Base-by-base conservation (phyloP, 1,139 yeast species). In the Candida labiduridarum region DNA sequence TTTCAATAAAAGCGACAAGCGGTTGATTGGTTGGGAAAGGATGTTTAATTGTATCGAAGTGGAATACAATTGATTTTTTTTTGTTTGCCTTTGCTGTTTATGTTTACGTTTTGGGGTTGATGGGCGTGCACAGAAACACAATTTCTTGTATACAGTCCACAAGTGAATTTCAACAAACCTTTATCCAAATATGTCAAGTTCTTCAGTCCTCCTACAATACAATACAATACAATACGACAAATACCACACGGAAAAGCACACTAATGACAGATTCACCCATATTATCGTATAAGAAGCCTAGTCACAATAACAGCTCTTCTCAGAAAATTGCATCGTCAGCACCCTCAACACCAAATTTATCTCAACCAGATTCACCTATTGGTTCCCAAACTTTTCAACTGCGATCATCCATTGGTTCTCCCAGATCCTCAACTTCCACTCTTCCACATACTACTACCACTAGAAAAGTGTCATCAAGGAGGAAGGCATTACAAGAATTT, bases 401-500 rank as follows among this genome's bases (percentile, higher is more conserved):
- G 22, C 52, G 59, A 2, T 55, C 61, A n/a, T 29, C 43, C 31
- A 10, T 40, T 19, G 48, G 38, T 19, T 51, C 53, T 18, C 48
- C 52, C 11, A 14, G 41, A 27, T 22, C 49, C 22, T 44, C 52
- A 1, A 42, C 52, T 30, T 45, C 50, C 11, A 45, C 45, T 38
- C 7, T 51, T 34, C 18, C 44, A 7, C 29, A 25, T 25, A 2
- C 29, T 25, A 25, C 25, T 12, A 41, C 48, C 22, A 41, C 61
- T 19, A 57, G 78, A 31, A 72, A 69, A 51, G 70, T 74, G 0
- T 74, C 69, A 71, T 66, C 74, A 3, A 59, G 79, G 47, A 64
- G 80, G 40, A 71, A 69, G 56, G 80, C 79, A 11, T 63, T 76
- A 7, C 79, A 76, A 51, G 79, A 75, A 46, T 76, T 74, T 56